Evolutionary conservation across 2,329 filamentous ascomycete genomes (phyloP).

Genomic region (Scedosporium aurantiacum): DNA sequence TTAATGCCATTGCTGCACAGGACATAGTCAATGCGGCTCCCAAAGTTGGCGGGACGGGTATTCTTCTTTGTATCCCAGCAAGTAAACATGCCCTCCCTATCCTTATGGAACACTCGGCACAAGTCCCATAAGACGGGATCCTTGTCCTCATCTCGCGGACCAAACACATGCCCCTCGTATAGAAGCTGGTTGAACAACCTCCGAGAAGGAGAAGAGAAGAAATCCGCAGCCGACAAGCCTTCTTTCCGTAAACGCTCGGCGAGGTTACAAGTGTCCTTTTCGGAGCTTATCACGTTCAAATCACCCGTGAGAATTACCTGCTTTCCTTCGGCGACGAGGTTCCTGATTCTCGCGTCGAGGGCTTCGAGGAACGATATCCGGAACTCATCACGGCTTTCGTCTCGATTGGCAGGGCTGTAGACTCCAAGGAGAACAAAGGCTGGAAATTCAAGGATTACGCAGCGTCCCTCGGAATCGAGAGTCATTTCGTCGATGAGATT

Average conservation of each 20-base stretch:
- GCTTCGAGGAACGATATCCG: constrained; percentile 68
- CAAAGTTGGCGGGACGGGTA: constrained; percentile 88
- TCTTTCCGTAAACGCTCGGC: constrained; percentile 62
- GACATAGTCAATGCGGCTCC: constrained; percentile 87
- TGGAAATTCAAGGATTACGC: constrained; percentile 83
- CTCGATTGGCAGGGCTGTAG: constrained; percentile 82
- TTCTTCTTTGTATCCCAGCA: constrained; percentile 96
- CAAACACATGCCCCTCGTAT: constrained; percentile 57
- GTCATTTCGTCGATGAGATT: constrained; percentile 53
- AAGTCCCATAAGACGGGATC: constrained; percentile 76
- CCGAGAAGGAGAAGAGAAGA: constrained; percentile 59
- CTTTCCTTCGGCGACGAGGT: constrained; percentile 70
- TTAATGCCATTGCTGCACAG: constrained; percentile 71
- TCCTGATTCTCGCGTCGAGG: constrained; percentile 74
- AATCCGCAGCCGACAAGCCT: constrained; percentile 57
- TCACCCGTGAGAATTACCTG: constrained; percentile 79
- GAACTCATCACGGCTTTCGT: constrained; percentile 74
- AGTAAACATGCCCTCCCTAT: constrained; percentile 84
- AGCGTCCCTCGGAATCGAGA: constrained; percentile 85
- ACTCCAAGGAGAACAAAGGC: constrained; percentile 89
- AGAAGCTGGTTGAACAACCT: constrained; percentile 81
- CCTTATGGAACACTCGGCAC: constrained; percentile 68
- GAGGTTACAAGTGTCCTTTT: constrained; percentile 66
- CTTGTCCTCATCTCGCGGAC: constrained; percentile 55
- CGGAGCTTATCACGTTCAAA: constrained; percentile 63